Percentiles rank a stretch among this genome's conserved stretches.
Evolutionary conservation across 305 asterid species (phyloP).

Genomic region (Lippia alba): DNA sequence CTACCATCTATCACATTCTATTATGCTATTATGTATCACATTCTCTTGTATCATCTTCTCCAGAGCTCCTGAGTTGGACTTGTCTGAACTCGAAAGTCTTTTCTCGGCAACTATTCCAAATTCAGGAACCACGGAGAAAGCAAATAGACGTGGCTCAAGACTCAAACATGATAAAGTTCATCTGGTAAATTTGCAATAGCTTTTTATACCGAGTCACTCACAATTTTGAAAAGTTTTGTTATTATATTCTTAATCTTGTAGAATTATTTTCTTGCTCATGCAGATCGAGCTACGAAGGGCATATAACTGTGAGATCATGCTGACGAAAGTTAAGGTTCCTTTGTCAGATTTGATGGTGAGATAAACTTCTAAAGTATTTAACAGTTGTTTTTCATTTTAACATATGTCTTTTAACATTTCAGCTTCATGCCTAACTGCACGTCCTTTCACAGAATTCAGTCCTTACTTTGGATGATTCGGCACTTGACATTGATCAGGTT

Average conservation of each 20-base stretch:
- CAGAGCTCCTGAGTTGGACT: slow-evolving; percentile 84
- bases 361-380: slow-evolving; percentile 20
- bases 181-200: slow-evolving; percentile 56
- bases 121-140: slow-evolving; percentile 49
- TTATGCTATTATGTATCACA: slow-evolving; percentile 20
- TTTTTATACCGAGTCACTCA: slow-evolving; percentile 2
- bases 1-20: slow-evolving; percentile 22
- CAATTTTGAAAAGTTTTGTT: neutral
- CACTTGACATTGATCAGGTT: slow-evolving; percentile 83
- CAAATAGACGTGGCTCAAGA: slow-evolving; percentile 51
- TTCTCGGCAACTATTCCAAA: slow-evolving; percentile 67
- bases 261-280: slow-evolving; percentile 33
- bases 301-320: slow-evolving; percentile 93
- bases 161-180: slow-evolving; percentile 73
- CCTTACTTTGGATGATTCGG: slow-evolving; percentile 81
- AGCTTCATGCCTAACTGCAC: slow-evolving; percentile 17
- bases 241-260: slow-evolving; percentile 25
- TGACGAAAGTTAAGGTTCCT: slow-evolving; percentile 89
- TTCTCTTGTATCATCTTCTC: slow-evolving; percentile 35
- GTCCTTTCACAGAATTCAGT: slow-evolving; percentile 59
- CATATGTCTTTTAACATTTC: slow-evolving; percentile 20
- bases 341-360: slow-evolving; percentile 82
- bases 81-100: slow-evolving; percentile 86
- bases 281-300: slow-evolving; percentile 92
- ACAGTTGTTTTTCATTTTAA: neutral